Conservation (phyloP, 345 rosid species). For the Luvunga scandens region DNA sequence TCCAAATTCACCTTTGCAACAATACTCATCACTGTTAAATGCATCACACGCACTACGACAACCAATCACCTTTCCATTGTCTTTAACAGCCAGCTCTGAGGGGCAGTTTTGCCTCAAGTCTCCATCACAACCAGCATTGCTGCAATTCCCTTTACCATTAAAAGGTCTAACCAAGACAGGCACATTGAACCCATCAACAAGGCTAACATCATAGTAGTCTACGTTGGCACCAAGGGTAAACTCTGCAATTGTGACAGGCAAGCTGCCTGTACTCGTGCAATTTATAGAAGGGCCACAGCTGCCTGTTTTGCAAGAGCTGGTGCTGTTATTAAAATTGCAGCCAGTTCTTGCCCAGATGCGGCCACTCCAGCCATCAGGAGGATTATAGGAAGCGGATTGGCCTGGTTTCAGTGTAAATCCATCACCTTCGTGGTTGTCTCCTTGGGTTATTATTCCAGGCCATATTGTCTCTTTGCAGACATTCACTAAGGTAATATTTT, state of each 20-base stretch:
- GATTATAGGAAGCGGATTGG: slow-evolving; percentile 31
- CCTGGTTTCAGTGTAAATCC: slow-evolving; percentile 43
- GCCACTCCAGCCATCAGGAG: slow-evolving; percentile 46
- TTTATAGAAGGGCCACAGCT: slow-evolving; percentile 45
- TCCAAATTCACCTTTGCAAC: slow-evolving; percentile 50
- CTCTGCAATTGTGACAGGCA: slow-evolving; percentile 54
- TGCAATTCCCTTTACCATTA: slow-evolving; percentile 48
- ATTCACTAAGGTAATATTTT: slow-evolving; percentile 47
- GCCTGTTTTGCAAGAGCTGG: slow-evolving; percentile 52
- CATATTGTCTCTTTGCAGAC: slow-evolving; percentile 61
- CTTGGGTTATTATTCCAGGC: slow-evolving; percentile 46
- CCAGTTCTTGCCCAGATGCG: slow-evolving; percentile 70
- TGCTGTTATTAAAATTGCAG: slow-evolving; percentile 40
- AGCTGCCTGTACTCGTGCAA: slow-evolving; percentile 43
- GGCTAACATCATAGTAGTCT: slow-evolving; percentile 62
- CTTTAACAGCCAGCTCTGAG: slow-evolving; percentile 33
- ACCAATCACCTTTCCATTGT: slow-evolving; percentile 41
- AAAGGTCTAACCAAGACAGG: slow-evolving; percentile 42
- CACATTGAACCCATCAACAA: slow-evolving; percentile 62
- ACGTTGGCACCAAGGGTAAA: slow-evolving; percentile 39
- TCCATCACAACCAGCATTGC: slow-evolving; percentile 52
- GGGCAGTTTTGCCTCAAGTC: slow-evolving; percentile 50
- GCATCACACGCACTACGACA: slow-evolving; percentile 58
- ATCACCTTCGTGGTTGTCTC: slow-evolving; percentile 23
- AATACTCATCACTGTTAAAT: slow-evolving; percentile 51